Conservation (phyloP, 768 basidiomycete species). For the Cystobasidium tubakii region DNA sequence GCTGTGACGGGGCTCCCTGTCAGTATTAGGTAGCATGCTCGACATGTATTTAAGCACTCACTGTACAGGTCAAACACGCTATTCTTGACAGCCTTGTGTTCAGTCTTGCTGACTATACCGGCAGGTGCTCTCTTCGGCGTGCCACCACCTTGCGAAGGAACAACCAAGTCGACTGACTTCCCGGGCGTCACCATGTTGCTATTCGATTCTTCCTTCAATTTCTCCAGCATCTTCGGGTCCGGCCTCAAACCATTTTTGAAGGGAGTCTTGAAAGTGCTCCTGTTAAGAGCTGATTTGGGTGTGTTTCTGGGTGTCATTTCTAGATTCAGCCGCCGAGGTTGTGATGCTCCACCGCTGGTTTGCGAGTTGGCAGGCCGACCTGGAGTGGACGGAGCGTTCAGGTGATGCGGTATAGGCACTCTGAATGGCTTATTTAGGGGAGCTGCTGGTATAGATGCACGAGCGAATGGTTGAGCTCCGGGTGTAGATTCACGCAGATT, state of each 20-base stretch:
- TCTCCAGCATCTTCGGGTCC: slow-evolving; percentile 36
- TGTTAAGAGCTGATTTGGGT: slow-evolving; percentile 20
- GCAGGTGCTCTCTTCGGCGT: background rate
- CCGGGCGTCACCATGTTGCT: background rate
- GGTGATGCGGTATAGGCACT: background rate
- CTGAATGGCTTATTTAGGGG: background rate
- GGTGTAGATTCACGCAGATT: background rate
- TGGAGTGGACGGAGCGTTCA: background rate
- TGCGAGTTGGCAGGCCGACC: background rate
- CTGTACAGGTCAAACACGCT: slow-evolving; percentile 42
- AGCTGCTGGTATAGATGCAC: background rate
- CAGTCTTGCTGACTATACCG: background rate
- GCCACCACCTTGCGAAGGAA: background rate
- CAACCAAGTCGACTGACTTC: background rate
- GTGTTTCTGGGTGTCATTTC: slow-evolving; percentile 42
- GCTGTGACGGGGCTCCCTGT: background rate
- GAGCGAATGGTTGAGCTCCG: background rate
- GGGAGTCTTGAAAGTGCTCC: slow-evolving; percentile 42
- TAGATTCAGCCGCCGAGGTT: slow-evolving; percentile 37
- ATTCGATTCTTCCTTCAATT: slow-evolving; percentile 29
- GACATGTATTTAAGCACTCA: slow-evolving; percentile 14
- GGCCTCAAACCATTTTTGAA: slow-evolving; percentile 43
- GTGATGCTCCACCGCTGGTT: background rate
- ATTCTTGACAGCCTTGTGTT: background rate
- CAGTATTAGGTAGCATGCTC: background rate